phyloP scores from a whole-genome alignment of 176 grass and related monocot genomes.

The Rhipidocladum racemiflorum region DNA sequence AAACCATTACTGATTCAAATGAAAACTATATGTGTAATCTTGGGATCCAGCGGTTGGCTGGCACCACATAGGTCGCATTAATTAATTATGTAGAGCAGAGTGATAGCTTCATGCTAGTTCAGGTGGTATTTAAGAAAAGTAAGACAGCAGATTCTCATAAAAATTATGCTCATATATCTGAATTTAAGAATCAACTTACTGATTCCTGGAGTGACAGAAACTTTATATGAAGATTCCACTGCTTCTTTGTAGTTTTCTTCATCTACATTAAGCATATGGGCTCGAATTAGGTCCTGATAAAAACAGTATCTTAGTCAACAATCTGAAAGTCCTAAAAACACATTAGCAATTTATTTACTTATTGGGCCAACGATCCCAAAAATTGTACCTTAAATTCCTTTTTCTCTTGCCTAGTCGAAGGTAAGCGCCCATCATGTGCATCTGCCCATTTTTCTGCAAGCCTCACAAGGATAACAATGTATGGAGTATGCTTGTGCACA shows the following conservation, averaged over 20 bases:
- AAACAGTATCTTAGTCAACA: conserved; percentile 33
- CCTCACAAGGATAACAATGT: conserved; percentile 76
- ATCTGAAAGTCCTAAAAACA: conserved; percentile 6
- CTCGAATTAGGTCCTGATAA: conserved; percentile 78
- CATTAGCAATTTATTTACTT: not conserved
- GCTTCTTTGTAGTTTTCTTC: conserved; percentile 99
- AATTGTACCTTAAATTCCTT: conserved; percentile 82
- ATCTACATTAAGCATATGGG: conserved; percentile 83
- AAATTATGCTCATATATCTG: not conserved
- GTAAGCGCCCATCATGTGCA: conserved; percentile 66
- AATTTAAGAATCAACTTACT: conserved; percentile 56
- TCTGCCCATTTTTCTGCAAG: conserved; percentile 87
- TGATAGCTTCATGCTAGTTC: not conserved
- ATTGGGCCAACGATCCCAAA: not conserved
- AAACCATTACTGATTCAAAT: not conserved
- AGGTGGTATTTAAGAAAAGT: not conserved
- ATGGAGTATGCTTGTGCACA: conserved; percentile 96
- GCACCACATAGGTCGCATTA: not conserved
- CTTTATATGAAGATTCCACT: conserved; percentile 89
- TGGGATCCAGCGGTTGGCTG: not conserved
- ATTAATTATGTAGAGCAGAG: conserved; percentile 26
- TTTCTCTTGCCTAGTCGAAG: conserved; percentile 93
- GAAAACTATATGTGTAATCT: not conserved
- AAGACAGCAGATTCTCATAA: not conserved
- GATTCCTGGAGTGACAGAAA: conserved; percentile 68